Evolutionary conservation across 192 early-diverging fungal genomes (phyloP).

Genomic region (Podila horticola): DNA sequence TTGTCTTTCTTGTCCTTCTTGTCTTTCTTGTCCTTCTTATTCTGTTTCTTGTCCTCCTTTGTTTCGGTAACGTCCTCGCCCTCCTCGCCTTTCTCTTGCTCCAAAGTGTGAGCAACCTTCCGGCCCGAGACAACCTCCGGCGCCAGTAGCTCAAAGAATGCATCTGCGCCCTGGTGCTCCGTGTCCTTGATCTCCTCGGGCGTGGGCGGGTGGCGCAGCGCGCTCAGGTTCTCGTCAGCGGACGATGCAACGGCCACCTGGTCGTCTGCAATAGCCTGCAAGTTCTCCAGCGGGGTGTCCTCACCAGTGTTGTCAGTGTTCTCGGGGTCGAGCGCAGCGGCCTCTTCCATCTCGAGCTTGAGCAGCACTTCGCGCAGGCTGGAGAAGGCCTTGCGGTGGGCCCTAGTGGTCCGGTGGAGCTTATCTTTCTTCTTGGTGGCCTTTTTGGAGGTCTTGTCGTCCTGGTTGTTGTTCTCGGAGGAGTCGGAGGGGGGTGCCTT

Average conservation of each 20-base stretch:
- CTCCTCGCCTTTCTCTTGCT: background rate
- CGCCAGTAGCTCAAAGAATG: slow-evolving; percentile 11
- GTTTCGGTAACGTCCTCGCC: background rate
- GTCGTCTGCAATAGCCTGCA: background rate
- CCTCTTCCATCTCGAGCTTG: background rate
- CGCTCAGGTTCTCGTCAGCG: background rate
- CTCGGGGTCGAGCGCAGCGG: background rate
- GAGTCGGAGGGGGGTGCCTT: too few species aligned
- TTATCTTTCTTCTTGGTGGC: background rate
- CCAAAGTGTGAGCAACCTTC: background rate
- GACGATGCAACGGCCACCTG: background rate
- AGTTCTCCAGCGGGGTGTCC: background rate
- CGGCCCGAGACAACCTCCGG: background rate
- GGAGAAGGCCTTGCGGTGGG: background rate
- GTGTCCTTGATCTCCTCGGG: slow-evolving; percentile 24
- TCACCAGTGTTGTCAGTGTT: too few species aligned
- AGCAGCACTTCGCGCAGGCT: background rate
- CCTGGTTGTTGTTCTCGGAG: background rate
- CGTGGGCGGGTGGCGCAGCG: background rate
- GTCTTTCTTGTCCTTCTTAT: background rate
- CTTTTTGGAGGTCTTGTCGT: slow-evolving; percentile 2
- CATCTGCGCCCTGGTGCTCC: slow-evolving; percentile 18
- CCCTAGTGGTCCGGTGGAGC: background rate
- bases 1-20: background rate
- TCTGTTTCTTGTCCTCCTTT: background rate